phyloP scores from a whole-genome alignment of 352 stramenopile species.

The Aphanomyces cochlioides region DNA sequence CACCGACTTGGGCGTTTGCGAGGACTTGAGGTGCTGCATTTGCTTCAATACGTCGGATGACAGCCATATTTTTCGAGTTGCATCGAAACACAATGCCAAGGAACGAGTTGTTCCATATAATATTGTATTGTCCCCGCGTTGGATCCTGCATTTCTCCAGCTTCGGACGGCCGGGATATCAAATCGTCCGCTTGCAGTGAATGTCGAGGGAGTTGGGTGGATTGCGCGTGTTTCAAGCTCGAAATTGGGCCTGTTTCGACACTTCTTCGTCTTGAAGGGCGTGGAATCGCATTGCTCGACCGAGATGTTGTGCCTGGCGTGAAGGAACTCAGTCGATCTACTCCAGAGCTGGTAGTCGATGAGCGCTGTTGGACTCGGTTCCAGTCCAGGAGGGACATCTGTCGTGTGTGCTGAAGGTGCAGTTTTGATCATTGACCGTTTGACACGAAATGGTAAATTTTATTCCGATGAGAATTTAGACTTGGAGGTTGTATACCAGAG shows the following conservation, averaged over 20 bases:
- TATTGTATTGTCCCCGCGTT: slow-evolving; percentile 17
- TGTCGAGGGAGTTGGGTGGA: background rate
- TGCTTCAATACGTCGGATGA: slow-evolving; percentile 23
- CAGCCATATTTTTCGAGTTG: slow-evolving; percentile 27
- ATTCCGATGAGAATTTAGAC: background rate
- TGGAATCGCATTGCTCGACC: no score
- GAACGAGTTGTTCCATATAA: slow-evolving; percentile 22
- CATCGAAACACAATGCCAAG: slow-evolving; percentile 26
- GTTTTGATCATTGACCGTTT: background rate
- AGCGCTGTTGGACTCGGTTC: background rate
- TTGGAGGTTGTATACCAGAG: background rate
- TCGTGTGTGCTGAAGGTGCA: background rate
- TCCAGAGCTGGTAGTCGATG: background rate
- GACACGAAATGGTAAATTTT: background rate
- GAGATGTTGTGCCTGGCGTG: background rate
- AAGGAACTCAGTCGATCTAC: no score
- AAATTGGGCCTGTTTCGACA: background rate
- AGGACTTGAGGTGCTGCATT: slow-evolving; percentile 14
- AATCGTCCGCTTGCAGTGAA: slow-evolving; percentile 3
- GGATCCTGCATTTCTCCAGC: background rate
- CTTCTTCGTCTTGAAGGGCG: background rate
- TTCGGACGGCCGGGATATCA: background rate
- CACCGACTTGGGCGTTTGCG: slow-evolving; percentile 14
- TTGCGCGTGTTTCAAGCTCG: background rate
- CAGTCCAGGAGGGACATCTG: slow-evolving; percentile 17